Base-by-base conservation (phyloP, 371 early-diverging fungal species). In the Mortierella polycephala region DNA sequence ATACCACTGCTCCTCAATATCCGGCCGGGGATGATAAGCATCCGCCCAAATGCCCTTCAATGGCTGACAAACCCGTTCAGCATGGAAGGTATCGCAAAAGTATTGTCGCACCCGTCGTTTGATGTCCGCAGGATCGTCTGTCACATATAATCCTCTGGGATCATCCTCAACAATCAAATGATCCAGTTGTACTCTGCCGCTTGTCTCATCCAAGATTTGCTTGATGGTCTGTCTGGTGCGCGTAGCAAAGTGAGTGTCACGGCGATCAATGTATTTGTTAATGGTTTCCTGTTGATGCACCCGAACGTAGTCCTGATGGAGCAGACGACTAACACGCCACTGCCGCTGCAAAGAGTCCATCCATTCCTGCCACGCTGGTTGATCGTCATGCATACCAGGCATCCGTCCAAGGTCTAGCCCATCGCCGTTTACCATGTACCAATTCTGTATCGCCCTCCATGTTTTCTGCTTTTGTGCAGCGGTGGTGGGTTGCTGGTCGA, bases 11-110 rank as follows among this genome's bases (percentile, higher is more conserved):
- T 30, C 46, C 6, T 53, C n/a, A n/a, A 66, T 62, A 18, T 62
- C 62, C 2, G 20, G 41, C 7, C 51, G 37, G 9, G 67, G 63
- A 37, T 30, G 16, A 37, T 67, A 72, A 0, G 57, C 50, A 0
- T 21, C 40, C 2, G 20, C 55, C 73, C 67, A 72, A 6, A 10
- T 5, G 1, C 30, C 62, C 11, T 60, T 44, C 4, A 65, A 18
- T 16, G 62, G 57, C 18, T 61, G 50, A 13, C 50, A 53, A 13
- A 16, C 37, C 0, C 72, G 59, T 21, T 50, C 62, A 0, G 59
- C 62, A 53, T 72, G 72, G 16, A 61, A 72, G 5, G 47, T 60
- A 30, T 62, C 58, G 30, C 47, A 39, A n/a, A 73, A 73, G 30
- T 71, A 71, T 7, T 42, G 18, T 10, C 40, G 53, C 1, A 62